A percentile compares a stretch with the other conserved stretches of the same genome.
Conservation (phyloP, 169 alveolate genomes). For the Plasmodium blacklocki region DNA sequence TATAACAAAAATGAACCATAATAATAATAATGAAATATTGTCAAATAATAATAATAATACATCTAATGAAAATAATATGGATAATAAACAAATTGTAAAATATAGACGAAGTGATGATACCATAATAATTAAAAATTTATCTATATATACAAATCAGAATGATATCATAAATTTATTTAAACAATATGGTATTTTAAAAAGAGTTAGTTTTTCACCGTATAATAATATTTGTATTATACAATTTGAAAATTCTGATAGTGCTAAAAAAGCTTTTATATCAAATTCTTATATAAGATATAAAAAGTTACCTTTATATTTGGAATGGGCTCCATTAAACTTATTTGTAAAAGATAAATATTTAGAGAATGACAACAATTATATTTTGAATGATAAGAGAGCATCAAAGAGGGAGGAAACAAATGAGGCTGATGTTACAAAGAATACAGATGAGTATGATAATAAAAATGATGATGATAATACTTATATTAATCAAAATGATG, state of each 20-base stretch:
- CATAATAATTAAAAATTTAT: constrained; percentile 84
- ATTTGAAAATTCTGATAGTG: constrained; percentile 86
- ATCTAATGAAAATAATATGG: constrained; percentile 25
- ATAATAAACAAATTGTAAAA: constrained; percentile 19
- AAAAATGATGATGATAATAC: constrained; percentile 4
- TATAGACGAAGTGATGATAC: constrained; percentile 78
- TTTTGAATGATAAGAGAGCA: neutral
- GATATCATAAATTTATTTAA: constrained; percentile 89
- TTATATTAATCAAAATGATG: constrained; percentile 25
- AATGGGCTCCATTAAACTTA: constrained; percentile 92
- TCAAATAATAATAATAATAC: neutral
- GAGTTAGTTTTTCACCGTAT: constrained; percentile 91
- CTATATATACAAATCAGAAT: constrained; percentile 80
- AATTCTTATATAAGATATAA: constrained; percentile 89
- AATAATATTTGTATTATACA: constrained; percentile 92
- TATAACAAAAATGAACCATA: neutral
- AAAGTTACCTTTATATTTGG: constrained; percentile 91
- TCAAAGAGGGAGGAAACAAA: too few species aligned
- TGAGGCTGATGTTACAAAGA: too few species aligned
- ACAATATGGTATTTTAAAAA: constrained; percentile 88
- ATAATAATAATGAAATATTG: constrained; percentile 13
- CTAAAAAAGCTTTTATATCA: constrained; percentile 90
- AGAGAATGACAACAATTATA: neutral
- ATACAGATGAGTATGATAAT: too few species aligned
- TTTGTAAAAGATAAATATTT: constrained; percentile 43